Evolutionary conservation across 2,329 filamentous ascomycete genomes (phyloP).

Genomic region (Hyphodiscus sp.): DNA sequence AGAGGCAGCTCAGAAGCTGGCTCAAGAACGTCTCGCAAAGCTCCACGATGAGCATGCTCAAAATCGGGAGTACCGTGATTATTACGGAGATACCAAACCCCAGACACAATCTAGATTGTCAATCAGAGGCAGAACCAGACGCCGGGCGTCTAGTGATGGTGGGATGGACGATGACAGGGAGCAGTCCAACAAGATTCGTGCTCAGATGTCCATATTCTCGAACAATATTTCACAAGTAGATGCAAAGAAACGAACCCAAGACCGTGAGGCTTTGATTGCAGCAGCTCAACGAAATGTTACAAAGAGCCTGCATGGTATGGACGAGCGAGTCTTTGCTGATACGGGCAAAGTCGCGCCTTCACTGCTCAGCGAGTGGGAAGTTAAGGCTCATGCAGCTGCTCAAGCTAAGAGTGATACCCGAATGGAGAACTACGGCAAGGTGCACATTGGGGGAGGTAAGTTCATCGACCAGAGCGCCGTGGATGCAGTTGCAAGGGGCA

Average conservation of each 20-base stretch:
- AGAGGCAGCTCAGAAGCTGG: constrained; percentile 79
- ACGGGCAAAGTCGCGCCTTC: constrained; percentile 67
- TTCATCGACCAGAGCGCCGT: constrained; percentile 74
- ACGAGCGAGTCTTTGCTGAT: constrained; percentile 70
- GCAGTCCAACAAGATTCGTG: constrained; percentile 64
- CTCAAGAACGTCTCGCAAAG: constrained; percentile 74
- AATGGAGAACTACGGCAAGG: constrained; percentile 49
- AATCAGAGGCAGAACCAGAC: constrained; percentile 49
- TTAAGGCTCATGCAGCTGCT: constrained; percentile 65
- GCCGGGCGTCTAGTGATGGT: constrained; percentile 62
- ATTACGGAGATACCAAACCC: constrained; percentile 57
- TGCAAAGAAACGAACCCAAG: constrained; percentile 64
- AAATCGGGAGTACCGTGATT: constrained; percentile 61
- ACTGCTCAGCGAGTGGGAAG: constrained; percentile 70
- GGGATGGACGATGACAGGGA: constrained; percentile 44
- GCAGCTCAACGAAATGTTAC: constrained; percentile 83
- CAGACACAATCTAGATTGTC: constrained; percentile 44
- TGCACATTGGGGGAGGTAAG: constrained; percentile 73
- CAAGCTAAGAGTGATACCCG: constrained; percentile 56
- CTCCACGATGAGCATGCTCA: constrained; percentile 65
- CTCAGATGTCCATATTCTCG: constrained; percentile 74
- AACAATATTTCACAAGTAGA: constrained; percentile 63
- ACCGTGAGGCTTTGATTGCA: constrained; percentile 69
- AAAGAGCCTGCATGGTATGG: constrained; percentile 69
- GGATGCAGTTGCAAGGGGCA: constrained; percentile 68